These are phyloP conservation scores for Jamesozyma gamospora DNA, from an alignment of 805 yeast genomes.

Conservation along the genomic window DNA sequence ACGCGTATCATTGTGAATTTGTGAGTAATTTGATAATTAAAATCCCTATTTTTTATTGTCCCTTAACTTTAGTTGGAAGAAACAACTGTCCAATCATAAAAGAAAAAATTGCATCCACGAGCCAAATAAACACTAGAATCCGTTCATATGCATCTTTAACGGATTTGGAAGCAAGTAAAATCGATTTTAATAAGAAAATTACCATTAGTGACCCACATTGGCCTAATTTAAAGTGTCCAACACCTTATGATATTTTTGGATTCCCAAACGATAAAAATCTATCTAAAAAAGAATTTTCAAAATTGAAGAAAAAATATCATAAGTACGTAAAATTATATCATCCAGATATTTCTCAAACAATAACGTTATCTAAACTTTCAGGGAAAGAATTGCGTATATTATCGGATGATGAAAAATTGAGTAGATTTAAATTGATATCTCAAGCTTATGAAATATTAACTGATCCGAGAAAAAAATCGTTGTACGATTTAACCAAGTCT, in stretches of 20 bases:
- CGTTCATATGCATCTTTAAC: not conserved
- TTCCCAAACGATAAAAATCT: conserved; percentile 15
- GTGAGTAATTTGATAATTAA: too few relatives aligned
- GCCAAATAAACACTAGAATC: not conserved
- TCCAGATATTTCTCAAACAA: conserved; percentile 43
- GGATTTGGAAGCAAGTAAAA: not conserved
- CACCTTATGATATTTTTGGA: conserved; percentile 66
- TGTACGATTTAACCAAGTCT: conserved; percentile 38
- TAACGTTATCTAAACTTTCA: conserved; percentile 9
- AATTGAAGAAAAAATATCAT: conserved; percentile 43
- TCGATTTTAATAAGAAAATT: not conserved
- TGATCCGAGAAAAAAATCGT: conserved; percentile 34
- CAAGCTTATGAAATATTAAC: conserved; percentile 51
- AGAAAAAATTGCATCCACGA: too few relatives aligned
- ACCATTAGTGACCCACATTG: conserved; percentile 29
- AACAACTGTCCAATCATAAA: too few relatives aligned
- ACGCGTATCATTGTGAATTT: too few relatives aligned
- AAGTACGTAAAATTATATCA: conserved; percentile 50
- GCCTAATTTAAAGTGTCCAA: conserved; percentile 49
- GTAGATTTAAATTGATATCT: conserved; percentile 43
- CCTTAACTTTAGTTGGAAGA: too few relatives aligned
- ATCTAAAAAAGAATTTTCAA: conserved; percentile 28
- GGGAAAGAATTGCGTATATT: conserved; percentile 2
- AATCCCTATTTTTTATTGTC: too few relatives aligned
- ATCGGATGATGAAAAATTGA: conserved; percentile 23